phyloP scores from a whole-genome alignment of 352 stramenopile species.

The Pythium sp. region DNA sequence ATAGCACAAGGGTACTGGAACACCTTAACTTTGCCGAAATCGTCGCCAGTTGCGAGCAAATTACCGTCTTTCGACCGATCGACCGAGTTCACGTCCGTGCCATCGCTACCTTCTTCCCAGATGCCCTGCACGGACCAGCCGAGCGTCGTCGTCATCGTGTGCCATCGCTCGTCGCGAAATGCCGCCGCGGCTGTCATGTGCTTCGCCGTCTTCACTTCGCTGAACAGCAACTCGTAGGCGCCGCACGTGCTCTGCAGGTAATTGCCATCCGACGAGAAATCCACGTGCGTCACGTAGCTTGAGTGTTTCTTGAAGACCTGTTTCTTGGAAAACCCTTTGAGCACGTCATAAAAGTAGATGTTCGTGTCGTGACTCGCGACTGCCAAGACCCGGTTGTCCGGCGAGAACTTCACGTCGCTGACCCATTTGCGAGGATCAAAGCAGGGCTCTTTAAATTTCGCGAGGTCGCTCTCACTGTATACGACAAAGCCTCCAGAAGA shows the following conservation, averaged over 20 bases:
- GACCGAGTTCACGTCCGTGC: conserved; percentile 79
- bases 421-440: conserved; percentile 69
- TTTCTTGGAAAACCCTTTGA: conserved; percentile 65
- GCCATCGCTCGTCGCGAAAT: conserved; percentile 88
- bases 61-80: conserved; percentile 63
- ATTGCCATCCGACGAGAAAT: conserved; percentile 70
- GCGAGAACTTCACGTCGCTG: conserved; percentile 71
- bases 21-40: conserved; percentile 86
- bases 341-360: conserved; percentile 74
- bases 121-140: conserved; percentile 91
- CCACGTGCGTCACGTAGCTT: conserved; percentile 74
- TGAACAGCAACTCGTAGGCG: conserved; percentile 90
- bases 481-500: conserved; percentile 54
- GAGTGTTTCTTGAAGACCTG: conserved; percentile 79
- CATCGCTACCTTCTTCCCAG: conserved; percentile 70
- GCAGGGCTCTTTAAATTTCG: conserved; percentile 41
- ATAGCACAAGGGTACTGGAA: conserved; percentile 80
- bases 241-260: conserved; percentile 73
- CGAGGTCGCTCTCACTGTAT: conserved; percentile 48
- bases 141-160: conserved; percentile 86
- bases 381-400: conserved; percentile 50
- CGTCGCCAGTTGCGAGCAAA: conserved; percentile 74
- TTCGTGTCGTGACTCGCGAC: conserved; percentile 72
- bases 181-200: conserved; percentile 76
- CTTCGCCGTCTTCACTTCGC: conserved; percentile 60